Conservation (phyloP, 306 rosid genomes). For the Begonia peltatifolia region DNA sequence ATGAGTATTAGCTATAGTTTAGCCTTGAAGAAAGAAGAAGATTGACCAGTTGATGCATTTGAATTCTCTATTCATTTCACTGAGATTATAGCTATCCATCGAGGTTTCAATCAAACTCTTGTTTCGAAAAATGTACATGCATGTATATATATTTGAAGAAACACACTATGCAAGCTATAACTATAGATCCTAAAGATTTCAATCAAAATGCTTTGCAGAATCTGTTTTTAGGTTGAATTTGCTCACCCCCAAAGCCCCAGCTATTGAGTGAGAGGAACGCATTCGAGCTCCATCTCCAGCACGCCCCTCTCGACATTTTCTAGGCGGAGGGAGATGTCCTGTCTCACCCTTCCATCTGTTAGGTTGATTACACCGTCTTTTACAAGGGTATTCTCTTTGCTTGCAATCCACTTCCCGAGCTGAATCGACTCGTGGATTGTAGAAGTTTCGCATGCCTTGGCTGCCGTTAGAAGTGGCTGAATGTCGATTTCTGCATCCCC, state of each 20-base stretch:
- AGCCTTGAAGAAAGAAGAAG: too few species aligned
- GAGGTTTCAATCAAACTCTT: background rate
- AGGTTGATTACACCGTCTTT: conserved; percentile 53
- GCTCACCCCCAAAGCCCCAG: background rate
- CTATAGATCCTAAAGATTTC: too few species aligned
- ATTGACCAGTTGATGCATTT: too few species aligned
- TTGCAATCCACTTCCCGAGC: conserved; percentile 53
- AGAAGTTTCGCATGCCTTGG: conserved; percentile 54
- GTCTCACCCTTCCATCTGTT: conserved; percentile 57
- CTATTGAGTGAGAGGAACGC: conserved; percentile 90
- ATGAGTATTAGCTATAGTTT: too few species aligned
- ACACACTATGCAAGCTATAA: too few species aligned
- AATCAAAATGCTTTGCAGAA: too few species aligned
- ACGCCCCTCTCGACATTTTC: conserved; percentile 82
- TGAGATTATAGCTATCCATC: too few species aligned
- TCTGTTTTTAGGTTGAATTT: too few species aligned
- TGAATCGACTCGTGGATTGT: conserved; percentile 25
- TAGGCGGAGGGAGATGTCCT: conserved; percentile 54
- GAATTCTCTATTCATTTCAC: too few species aligned
- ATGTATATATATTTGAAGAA: too few species aligned
- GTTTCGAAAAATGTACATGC: too few species aligned
- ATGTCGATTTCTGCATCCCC: conserved; percentile 96
- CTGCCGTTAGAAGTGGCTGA: conserved; percentile 70
- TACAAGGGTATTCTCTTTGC: conserved; percentile 37
- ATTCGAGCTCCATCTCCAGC: conserved; percentile 71